Evolutionary conservation across 2,329 filamentous ascomycete genomes (phyloP), one percentile per base, ranked within the genome.

Genomic region (Botrytis aclada): DNA sequence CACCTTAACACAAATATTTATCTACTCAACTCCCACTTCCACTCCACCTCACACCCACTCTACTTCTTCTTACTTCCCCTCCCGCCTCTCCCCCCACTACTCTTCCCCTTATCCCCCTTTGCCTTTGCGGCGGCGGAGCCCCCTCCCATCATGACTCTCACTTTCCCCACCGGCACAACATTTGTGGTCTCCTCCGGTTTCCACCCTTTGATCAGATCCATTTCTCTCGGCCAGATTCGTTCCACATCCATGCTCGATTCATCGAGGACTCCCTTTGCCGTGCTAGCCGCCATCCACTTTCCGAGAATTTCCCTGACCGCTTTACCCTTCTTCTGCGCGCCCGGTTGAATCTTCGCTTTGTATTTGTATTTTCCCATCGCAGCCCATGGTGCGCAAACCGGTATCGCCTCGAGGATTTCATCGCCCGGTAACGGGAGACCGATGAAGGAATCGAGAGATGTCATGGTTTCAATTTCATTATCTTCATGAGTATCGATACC

Each of bases 341-440:
- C 96, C 0, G 96, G 96, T 83, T 98, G 96, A 78, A 99, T 82
- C 85, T 99, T 99, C 71, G 91, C 93, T 82, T 97, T 97, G 85
- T 98, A 98, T 83, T 98, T 98, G 83, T 92, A 93, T 72, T 88
- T 88, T 3, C 83, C 85, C 76, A 92, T 83, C 2, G 90, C 89
- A 37, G 82, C 84, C 86, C 89, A 92, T 3, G 90, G 90, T 7
- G 88, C 90, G 78, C 90, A 92, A 4, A 92, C 83, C 1, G 89
- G 87, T 2, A 92, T 84, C 0, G 84, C 86, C 77, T 92, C 90
- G 14, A 95, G 83, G 51, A 95, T 91, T 80, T 97, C 93, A 80
- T 99, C 96, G 20, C 94, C 94, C 0, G 90, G 87, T 1, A 93
- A 84, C 0, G 95, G 93, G 1, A 88, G 91, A 25, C 94, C 94